Base-by-base conservation (phyloP, 2,329 filamentous ascomycete genomes). In the Colletotrichum sp. region DNA sequence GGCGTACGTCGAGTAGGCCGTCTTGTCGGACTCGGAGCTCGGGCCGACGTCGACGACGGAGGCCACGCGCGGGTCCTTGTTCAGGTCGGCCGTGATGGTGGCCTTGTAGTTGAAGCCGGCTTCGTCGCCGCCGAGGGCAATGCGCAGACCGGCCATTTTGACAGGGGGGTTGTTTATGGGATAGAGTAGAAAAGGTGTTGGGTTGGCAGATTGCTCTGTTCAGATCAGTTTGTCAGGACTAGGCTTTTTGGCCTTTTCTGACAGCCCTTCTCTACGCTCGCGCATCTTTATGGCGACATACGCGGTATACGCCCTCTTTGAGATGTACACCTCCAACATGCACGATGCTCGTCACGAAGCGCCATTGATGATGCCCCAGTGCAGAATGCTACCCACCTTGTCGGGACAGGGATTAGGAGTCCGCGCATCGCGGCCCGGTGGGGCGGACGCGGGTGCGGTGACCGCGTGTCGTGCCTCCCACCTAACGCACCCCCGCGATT, bases 41-140 rank as follows among this genome's bases (percentile, higher is more conserved):
- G 94, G 93, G 79, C 95, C 95, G 69, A 96, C 94, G 81, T 97
- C 95, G 77, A 90, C 88, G 77, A 97, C 89, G 76, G 90, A 88
- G 70, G 88, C 85, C 77, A 97, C 94, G 78, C 92, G 91, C 3
- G 90, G 85, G 85, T 94, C 91, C 65, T 90, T 87, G 78, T 92
- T 89, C 76, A 97, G 91, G 81, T 95, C 93, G 69, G 89, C 87
- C 82, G 94, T 94, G 86, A 97, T 93, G 80, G 91, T 90, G 82
- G 92, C 91, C 85, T 96, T 96, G 91, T 97, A 97, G 79, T 86
- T 87, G 80, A 94, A 90, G 82, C 95, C 95, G 76, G 94, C 94
- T 80, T 95, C 93, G 64, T 78, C 77, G 55, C 77, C 75, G 38
- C 76, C 77, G 10, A 78, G 34, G 24, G 66, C 76, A 58, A 78